Percentiles rank a stretch among this genome's conserved stretches.
Conservation (phyloP, 2,329 filamentous ascomycete genomes). For the Aureobasidium zeae region DNA sequence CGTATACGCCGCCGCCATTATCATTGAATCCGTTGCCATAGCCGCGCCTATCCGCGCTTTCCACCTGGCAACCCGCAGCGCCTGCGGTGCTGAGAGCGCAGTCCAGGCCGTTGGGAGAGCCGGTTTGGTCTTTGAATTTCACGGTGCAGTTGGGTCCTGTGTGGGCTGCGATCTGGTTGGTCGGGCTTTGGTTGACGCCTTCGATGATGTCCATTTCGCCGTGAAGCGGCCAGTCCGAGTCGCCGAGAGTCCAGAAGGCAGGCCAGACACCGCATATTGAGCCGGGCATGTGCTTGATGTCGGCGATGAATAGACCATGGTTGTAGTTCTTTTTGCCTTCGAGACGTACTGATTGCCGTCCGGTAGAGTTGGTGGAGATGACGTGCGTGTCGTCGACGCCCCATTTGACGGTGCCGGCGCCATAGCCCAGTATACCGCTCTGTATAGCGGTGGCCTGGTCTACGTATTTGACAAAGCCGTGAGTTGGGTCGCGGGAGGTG, state of each 20-base stretch:
- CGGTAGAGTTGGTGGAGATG: conserved; percentile 12
- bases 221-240: conserved; percentile 30
- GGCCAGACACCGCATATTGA: conserved; percentile 42
- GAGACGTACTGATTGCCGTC: conserved; percentile 38
- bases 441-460: conserved; percentile 44
- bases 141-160: conserved; percentile 30
- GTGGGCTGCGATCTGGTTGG: conserved; percentile 20
- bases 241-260: conserved; percentile 31
- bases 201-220: conserved; percentile 43
- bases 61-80: conserved; percentile 28
- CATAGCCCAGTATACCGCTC: conserved; percentile 20
- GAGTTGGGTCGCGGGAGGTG: conserved; percentile 55
- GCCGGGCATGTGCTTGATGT: conserved; percentile 43
- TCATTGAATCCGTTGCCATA: conserved; percentile 43
- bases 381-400: conserved; percentile 17
- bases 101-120: conserved; percentile 40
- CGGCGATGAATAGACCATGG: conserved; percentile 39
- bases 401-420: conserved; percentile 15
- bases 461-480: conserved; percentile 65
- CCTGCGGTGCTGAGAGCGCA: conserved; percentile 41
- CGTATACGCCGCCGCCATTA: conserved; percentile 36
- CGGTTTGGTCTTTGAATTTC: conserved; percentile 32
- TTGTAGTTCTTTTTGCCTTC: conserved; percentile 38
- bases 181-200: conserved; percentile 36
- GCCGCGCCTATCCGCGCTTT: conserved; percentile 17